Percentiles rank a stretch among this genome's conserved stretches.
Conservation (phyloP, 2,329 filamentous ascomycete species). For the Leptosphaerulina australis region DNA sequence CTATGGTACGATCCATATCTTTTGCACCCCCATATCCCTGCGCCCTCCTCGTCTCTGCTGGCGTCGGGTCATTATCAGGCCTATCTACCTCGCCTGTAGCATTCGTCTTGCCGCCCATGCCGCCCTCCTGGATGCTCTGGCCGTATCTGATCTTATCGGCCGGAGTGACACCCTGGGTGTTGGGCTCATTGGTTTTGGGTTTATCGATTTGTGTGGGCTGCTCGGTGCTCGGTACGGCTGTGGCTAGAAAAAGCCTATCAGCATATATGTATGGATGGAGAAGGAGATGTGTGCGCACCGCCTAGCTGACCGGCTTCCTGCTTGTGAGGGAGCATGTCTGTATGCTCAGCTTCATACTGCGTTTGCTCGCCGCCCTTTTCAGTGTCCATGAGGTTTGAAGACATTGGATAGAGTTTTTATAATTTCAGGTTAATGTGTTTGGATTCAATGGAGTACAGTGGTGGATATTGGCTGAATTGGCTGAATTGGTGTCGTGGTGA, state of each 20-base stretch:
- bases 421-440: neutral
- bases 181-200: slow-evolving; percentile 45
- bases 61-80: slow-evolving; percentile 47
- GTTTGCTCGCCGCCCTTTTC: slow-evolving; percentile 65
- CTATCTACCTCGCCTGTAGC: slow-evolving; percentile 45
- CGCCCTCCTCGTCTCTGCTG: slow-evolving; percentile 53
- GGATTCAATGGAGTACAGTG: neutral
- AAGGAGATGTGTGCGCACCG: slow-evolving; percentile 49
- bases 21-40: slow-evolving; percentile 59
- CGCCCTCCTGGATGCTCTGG: slow-evolving; percentile 61
- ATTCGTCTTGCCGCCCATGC: slow-evolving; percentile 61
- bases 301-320: slow-evolving; percentile 65
- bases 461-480: neutral
- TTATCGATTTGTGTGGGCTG: slow-evolving; percentile 33
- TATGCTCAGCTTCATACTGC: slow-evolving; percentile 65
- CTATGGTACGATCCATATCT: slow-evolving; percentile 58
- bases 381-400: slow-evolving; percentile 63
- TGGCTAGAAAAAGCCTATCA: slow-evolving; percentile 13
- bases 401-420: slow-evolving; percentile 49
- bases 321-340: slow-evolving; percentile 55
- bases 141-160: slow-evolving; percentile 63
- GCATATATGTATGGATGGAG: neutral
- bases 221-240: slow-evolving; percentile 21
- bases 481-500: slow-evolving; percentile 4
- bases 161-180: slow-evolving; percentile 46